Evolutionary conservation across 768 basidiomycete genomes (phyloP).

Genomic region (Lactifluus subvellereus): DNA sequence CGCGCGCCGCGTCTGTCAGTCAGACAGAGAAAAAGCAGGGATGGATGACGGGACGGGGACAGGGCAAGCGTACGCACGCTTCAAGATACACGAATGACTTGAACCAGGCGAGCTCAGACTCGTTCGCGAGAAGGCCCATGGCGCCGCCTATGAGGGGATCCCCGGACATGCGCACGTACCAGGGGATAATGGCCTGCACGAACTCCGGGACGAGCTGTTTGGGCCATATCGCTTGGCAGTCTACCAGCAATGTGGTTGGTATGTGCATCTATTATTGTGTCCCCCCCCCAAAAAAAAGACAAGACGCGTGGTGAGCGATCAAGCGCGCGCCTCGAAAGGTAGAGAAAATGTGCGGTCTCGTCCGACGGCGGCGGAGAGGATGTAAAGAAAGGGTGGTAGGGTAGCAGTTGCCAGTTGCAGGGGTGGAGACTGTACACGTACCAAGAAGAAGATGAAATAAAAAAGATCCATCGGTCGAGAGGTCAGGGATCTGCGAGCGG

Average conservation of each 20-base stretch:
- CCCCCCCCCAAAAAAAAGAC: background rate
- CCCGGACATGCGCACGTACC: slow-evolving; percentile 52
- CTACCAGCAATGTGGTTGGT: slow-evolving; percentile 61
- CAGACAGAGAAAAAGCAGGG: background rate
- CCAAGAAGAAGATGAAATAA: slow-evolving; percentile 69
- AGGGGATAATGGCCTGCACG: slow-evolving; percentile 40
- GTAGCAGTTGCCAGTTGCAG: background rate
- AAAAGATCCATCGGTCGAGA: slow-evolving; percentile 59
- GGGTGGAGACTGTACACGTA: slow-evolving; percentile 29
- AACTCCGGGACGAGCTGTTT: slow-evolving; percentile 42
- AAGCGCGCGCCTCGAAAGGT: no score
- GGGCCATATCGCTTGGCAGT: slow-evolving; percentile 65
- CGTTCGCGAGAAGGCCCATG: slow-evolving; percentile 38
- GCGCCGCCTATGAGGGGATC: slow-evolving; percentile 62
- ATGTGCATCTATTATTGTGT: slow-evolving; percentile 48
- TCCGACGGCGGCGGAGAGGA: background rate
- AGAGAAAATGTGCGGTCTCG: background rate
- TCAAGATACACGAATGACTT: slow-evolving; percentile 59
- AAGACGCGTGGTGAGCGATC: background rate
- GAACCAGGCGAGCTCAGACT: slow-evolving; percentile 48
- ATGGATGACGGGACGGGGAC: background rate
- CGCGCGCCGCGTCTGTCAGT: background rate
- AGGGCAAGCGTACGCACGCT: slow-evolving; percentile 37
- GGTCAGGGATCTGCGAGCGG: slow-evolving; percentile 36
- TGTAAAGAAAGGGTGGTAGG: background rate